phyloP scores from a whole-genome alignment of 768 basidiomycete genomes.

The Sarcomyxa edulis region DNA sequence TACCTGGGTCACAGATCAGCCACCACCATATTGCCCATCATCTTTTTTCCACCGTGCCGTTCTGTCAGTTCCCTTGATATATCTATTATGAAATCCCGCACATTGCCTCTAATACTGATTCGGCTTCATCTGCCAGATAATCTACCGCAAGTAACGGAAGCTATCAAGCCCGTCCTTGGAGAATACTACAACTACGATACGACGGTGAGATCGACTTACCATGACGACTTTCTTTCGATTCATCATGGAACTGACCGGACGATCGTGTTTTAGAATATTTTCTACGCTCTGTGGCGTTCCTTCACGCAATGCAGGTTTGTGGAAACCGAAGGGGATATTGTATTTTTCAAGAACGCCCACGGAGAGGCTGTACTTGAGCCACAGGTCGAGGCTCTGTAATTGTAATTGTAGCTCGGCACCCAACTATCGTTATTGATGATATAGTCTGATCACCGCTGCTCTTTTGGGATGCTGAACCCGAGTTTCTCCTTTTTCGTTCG shows the following conservation, averaged over 20 bases:
- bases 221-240: not conserved
- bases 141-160: slow-evolving; percentile 38
- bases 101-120: not conserved
- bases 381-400: too few species aligned
- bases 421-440: too few species aligned
- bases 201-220: slow-evolving; percentile 35
- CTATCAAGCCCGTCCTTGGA: slow-evolving; percentile 42
- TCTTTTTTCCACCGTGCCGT: slow-evolving; percentile 53
- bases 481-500: too few species aligned
- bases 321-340: slow-evolving; percentile 47
- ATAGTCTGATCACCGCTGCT: too few species aligned
- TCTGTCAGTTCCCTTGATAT: slow-evolving; percentile 35
- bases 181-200: slow-evolving; percentile 57
- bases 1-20: slow-evolving; percentile 30
- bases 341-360: slow-evolving; percentile 50
- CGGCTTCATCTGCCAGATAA: slow-evolving; percentile 32
- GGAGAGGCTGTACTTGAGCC: slow-evolving; percentile 39
- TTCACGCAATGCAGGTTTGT: slow-evolving; percentile 57
- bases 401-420: too few species aligned
- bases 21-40: slow-evolving; percentile 55
- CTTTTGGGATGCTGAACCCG: too few species aligned
- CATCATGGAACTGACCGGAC: slow-evolving; percentile 1
- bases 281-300: slow-evolving; percentile 49
- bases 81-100: not conserved
- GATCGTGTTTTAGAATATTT: too few species aligned